Percentiles rank a stretch among this genome's conserved stretches.
These are phyloP conservation scores for Phellinidium pouzarii DNA, from an alignment of 1,284 basidiomycete species.

Conservation along the genomic window DNA sequence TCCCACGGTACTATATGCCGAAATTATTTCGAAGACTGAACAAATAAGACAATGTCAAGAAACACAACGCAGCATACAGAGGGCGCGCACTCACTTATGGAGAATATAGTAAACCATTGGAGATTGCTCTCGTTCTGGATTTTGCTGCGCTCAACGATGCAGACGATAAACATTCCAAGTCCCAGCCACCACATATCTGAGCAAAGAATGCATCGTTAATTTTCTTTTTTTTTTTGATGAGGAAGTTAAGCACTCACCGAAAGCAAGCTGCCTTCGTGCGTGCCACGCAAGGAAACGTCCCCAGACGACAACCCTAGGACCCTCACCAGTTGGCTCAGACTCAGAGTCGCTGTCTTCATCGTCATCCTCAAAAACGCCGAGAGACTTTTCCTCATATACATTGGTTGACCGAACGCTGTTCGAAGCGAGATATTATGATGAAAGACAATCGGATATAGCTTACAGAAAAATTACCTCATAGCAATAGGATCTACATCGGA, in stretches of 20 bases:
- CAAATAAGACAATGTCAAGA: conserved; percentile 5
- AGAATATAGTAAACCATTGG: conserved; percentile 76
- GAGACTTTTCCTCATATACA: conserved; percentile 89
- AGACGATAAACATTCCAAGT: conserved; percentile 72
- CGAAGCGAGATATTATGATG: no score
- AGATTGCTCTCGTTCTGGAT: conserved; percentile 46
- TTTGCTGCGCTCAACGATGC: conserved; percentile 77
- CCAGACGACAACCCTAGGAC: conserved; percentile 58
- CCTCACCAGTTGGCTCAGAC: conserved; percentile 32
- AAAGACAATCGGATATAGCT: not conserved
- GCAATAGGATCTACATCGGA: conserved; percentile 55
- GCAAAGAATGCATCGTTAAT: conserved; percentile 7
- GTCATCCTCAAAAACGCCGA: conserved; percentile 57
- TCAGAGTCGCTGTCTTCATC: conserved; percentile 39
- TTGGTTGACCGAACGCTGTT: conserved; percentile 88
- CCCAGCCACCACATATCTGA: conserved; percentile 89
- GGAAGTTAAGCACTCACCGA: conserved; percentile 23
- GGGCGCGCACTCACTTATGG: conserved; percentile 45
- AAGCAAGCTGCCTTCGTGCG: conserved; percentile 80
- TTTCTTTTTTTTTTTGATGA: not conserved
- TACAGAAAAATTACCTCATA: conserved; percentile 33
- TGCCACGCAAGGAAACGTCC: conserved; percentile 73
- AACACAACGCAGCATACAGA: conserved; percentile 21
- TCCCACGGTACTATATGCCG: conserved; percentile 89
- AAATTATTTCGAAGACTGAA: conserved; percentile 81